Evolutionary conservation across 495 filamentous ascomycete genomes (phyloP).

Genomic region (Polyplosphaeria fusca): DNA sequence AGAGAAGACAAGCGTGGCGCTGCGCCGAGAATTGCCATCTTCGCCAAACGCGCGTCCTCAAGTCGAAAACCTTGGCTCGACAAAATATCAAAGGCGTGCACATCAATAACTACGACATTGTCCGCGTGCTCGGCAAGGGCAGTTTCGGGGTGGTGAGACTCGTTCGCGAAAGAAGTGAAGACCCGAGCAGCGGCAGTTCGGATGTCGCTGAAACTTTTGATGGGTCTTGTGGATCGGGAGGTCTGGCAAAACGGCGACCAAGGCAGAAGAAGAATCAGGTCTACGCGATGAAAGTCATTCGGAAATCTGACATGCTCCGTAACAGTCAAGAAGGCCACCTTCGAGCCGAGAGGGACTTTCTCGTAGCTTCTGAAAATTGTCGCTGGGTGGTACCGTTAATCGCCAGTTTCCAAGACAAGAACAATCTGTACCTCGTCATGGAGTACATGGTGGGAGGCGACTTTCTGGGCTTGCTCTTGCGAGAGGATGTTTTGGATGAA

Average conservation of each 20-base stretch:
- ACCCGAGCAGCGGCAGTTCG: background rate
- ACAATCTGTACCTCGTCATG: slow-evolving; percentile 88
- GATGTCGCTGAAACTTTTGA: slow-evolving; percentile 10
- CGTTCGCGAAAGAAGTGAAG: slow-evolving; percentile 60
- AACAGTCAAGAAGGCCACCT: slow-evolving; percentile 90
- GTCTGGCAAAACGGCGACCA: background rate
- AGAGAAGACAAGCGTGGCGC: slow-evolving; percentile 57
- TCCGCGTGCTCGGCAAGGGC: slow-evolving; percentile 88
- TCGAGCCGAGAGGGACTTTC: slow-evolving; percentile 84
- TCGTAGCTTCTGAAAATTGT: slow-evolving; percentile 78
- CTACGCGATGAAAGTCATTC: slow-evolving; percentile 95
- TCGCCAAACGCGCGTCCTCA: slow-evolving; percentile 67
- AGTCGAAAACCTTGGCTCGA: slow-evolving; percentile 53
- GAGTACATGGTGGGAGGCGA: slow-evolving; percentile 97
- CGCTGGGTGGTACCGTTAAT: slow-evolving; percentile 86
- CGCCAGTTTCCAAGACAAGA: slow-evolving; percentile 80
- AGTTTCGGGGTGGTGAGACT: slow-evolving; percentile 90
- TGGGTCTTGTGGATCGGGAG: background rate
- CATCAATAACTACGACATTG: slow-evolving; percentile 67
- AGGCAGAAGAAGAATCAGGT: slow-evolving; percentile 52
- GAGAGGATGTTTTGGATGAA: slow-evolving; percentile 76
- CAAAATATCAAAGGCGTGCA: slow-evolving; percentile 45
- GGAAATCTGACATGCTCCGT: slow-evolving; percentile 83
- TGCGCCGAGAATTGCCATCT: slow-evolving; percentile 70
- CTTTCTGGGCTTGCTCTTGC: slow-evolving; percentile 80